Conservation (phyloP, 768 basidiomycete species). For the Fomitopsis serialis region DNA sequence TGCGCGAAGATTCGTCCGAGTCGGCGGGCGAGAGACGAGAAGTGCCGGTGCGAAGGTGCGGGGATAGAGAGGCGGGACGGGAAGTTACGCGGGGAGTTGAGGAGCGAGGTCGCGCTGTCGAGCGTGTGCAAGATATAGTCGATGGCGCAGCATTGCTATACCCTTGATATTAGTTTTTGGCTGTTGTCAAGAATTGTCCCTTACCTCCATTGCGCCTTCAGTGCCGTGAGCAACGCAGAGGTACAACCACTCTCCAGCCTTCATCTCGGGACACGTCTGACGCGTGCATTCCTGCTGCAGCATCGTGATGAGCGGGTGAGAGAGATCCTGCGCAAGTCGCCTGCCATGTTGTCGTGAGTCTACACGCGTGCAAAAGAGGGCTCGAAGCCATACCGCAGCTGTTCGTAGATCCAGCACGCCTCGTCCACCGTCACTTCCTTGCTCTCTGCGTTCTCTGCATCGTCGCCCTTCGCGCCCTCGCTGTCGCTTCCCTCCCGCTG, state of each 20-base stretch:
- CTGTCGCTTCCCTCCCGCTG: conserved; percentile 27
- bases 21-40: conserved; percentile 82
- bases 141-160: conserved; percentile 91
- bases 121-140: conserved; percentile 93
- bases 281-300: conserved; percentile 86
- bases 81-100: conserved; percentile 89
- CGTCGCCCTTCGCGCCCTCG: conserved; percentile 11
- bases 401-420: conserved; percentile 81
- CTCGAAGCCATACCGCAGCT: conserved; percentile 37
- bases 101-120: conserved; percentile 86
- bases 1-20: conserved; percentile 95
- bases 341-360: conserved; percentile 30
- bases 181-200: conserved; percentile 10
- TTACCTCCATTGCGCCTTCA: conserved; percentile 81
- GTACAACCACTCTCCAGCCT: conserved; percentile 98
- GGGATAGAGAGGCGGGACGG: conserved; percentile 91
- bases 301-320: conserved; percentile 79
- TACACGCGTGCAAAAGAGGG: background rate
- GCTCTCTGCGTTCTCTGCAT: conserved; percentile 27
- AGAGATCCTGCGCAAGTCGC: conserved; percentile 83
- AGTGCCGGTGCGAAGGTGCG: conserved; percentile 76
- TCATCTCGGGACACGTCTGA: conserved; percentile 91
- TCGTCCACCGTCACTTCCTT: conserved; percentile 64
- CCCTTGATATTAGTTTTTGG: background rate
- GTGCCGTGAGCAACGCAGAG: conserved; percentile 93